Conservation (phyloP, 495 filamentous ascomycete species). For the Talaromyces liani region DNA sequence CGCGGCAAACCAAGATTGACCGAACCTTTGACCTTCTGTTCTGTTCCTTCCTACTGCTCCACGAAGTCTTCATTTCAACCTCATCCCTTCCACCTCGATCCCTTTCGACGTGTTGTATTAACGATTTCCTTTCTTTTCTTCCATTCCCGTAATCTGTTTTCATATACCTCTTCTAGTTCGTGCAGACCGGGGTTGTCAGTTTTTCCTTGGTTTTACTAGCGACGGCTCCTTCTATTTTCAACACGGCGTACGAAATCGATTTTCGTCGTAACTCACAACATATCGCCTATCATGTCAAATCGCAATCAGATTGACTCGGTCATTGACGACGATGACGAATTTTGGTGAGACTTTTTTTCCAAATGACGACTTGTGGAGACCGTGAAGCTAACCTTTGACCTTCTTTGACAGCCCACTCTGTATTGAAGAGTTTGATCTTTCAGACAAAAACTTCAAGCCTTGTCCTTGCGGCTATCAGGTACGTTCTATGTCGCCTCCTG, state of each 20-base stretch:
- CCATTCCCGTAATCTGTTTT: background rate
- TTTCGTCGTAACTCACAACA: constrained; percentile 18
- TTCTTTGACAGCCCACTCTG: constrained; percentile 68
- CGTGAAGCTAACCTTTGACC: constrained; percentile 11
- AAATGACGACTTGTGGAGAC: background rate
- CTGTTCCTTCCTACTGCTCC: background rate
- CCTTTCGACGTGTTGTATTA: background rate
- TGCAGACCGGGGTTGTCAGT: background rate
- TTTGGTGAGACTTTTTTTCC: constrained; percentile 54
- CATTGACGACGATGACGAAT: constrained; percentile 95
- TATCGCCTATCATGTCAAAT: constrained; percentile 44
- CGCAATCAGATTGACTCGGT: constrained; percentile 82
- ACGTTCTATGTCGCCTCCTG: constrained; percentile 19
- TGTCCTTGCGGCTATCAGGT: constrained; percentile 99
- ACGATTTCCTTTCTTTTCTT: background rate
- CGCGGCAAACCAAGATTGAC: constrained; percentile 4
- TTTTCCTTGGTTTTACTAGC: background rate
- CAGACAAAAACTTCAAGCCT: constrained; percentile 93
- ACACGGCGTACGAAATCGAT: constrained; percentile 6
- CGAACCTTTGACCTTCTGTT: background rate
- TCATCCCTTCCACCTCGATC: background rate
- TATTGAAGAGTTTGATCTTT: constrained; percentile 97
- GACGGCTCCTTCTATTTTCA: background rate
- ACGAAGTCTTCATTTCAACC: background rate
- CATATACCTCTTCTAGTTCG: constrained; percentile 1